Percentiles rank a stretch among this genome's conserved stretches.
Evolutionary conservation across 768 basidiomycete genomes (phyloP).

Genomic region (Boletellus emodensis): DNA sequence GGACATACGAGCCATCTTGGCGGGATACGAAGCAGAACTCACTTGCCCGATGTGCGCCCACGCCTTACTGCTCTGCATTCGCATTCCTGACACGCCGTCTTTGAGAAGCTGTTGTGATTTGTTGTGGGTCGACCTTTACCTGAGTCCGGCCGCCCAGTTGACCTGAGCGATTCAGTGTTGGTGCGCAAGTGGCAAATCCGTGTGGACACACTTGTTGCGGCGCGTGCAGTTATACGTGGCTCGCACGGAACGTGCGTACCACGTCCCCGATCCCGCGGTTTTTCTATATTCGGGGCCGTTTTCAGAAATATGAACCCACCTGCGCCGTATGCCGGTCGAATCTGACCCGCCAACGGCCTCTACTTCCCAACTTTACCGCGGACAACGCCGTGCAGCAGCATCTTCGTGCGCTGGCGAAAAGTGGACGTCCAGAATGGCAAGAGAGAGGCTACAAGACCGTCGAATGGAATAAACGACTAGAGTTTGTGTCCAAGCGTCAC

Average conservation of each 20-base stretch:
- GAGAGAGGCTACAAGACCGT: conserved; percentile 40
- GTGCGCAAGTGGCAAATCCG: conserved; percentile 59
- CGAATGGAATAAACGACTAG: conserved; percentile 54
- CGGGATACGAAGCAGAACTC: conserved; percentile 58
- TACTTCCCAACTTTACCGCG: conserved; percentile 63
- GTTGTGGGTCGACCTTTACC: conserved; percentile 43
- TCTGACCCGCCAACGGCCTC: conserved; percentile 38
- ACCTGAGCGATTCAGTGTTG: conserved; percentile 40
- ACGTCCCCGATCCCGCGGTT: not conserved
- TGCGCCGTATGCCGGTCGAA: conserved; percentile 61
- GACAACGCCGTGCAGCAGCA: conserved; percentile 61
- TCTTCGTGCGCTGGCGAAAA: conserved; percentile 43
- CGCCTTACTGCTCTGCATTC: not conserved
- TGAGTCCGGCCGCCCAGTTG: not conserved
- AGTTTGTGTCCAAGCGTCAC: conserved; percentile 37
- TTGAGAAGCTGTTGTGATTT: conserved; percentile 65
- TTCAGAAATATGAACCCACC: conserved; percentile 39
- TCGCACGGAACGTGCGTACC: conserved; percentile 44
- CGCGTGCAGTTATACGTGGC: conserved; percentile 61
- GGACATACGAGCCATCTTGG: conserved; percentile 33
- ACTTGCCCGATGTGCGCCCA: conserved; percentile 66
- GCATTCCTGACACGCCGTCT: not conserved
- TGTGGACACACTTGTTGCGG: conserved; percentile 76
- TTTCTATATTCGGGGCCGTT: conserved; percentile 1
- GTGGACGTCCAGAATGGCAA: conserved; percentile 51